Evolutionary conservation across 306 rosid species (phyloP), one percentile per base, ranked within the genome.

Genomic region (Castanea crenata): DNA sequence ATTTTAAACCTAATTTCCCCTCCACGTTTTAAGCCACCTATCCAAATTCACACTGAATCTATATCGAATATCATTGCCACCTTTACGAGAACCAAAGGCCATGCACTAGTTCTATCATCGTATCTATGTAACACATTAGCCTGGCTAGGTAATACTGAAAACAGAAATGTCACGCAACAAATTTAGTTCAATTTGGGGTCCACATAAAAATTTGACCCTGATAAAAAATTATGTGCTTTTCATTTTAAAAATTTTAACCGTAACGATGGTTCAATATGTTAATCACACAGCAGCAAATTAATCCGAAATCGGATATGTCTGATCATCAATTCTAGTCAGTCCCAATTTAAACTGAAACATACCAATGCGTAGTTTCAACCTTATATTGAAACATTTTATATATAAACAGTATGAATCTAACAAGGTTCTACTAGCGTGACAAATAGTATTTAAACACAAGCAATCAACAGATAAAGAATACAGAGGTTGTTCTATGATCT

Each of bases 401-500:
- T 69, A 38, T 15, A 52, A 79, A 81, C 61, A 77, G 72, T 69
- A 55, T 44, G 80, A 72, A 79, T 41, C 38, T 80, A 31, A 78
- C 58, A 80, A 76, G 73, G 76, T 54, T 9, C 9, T 34, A 49
- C 38, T 62, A 4, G 49, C 14, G 54, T 58, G 51, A 20, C 19
- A 62, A 35, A 23, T 20, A 6, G 15, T 73, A 74, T 75, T 71
- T 57, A 49, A 51, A 77, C 52, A 21, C 68, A 68, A 70, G 73
- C 59, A 62, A 56, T n/a, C 57, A 69, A 20, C 34, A 58, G 52
- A 32, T 69, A 77, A 54, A 74, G 55, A 75, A 55, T 31, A 79
- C 56, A 15, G 21, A 74, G 49, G 56, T 61, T 73, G 46, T 41
- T 20, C 74, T 72, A 83, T 38, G 85, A 84, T 54, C 74, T 83